Evolutionary conservation across 2,329 filamentous ascomycete species (phyloP).

Genomic region (Macrophomina tecta): DNA sequence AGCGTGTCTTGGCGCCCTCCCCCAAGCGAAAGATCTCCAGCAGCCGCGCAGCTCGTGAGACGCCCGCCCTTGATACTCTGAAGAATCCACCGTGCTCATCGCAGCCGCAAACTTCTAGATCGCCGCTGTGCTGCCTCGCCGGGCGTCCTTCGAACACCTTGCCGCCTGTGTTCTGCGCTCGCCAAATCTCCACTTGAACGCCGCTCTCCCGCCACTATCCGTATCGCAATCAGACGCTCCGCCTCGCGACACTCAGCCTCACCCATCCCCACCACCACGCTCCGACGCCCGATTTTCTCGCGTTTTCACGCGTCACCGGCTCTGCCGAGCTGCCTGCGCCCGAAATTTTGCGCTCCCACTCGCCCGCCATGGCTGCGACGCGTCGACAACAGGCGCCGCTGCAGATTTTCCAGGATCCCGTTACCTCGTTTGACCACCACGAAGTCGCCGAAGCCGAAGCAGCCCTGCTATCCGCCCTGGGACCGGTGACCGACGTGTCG

Average conservation of each 20-base stretch:
- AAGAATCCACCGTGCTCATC: slow-evolving; percentile 22
- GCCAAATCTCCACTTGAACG: slow-evolving; percentile 19
- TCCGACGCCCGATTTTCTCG: slow-evolving; percentile 40
- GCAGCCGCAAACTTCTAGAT: slow-evolving; percentile 24
- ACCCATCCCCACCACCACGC: slow-evolving; percentile 23
- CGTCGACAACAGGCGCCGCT: slow-evolving; percentile 60
- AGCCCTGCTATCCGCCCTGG: slow-evolving; percentile 56
- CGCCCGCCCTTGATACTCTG: slow-evolving; percentile 25
- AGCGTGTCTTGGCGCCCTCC: slow-evolving; percentile 24
- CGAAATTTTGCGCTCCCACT: slow-evolving; percentile 36
- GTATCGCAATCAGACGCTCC: slow-evolving; percentile 18
- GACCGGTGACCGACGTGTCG: slow-evolving; percentile 52
- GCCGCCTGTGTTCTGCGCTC: neutral
- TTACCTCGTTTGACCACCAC: slow-evolving; percentile 50
- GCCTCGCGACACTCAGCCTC: slow-evolving; percentile 14
- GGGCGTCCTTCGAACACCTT: slow-evolving; percentile 8
- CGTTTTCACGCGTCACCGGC: slow-evolving; percentile 50
- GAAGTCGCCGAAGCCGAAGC: slow-evolving; percentile 56
- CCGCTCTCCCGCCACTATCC: slow-evolving; percentile 23
- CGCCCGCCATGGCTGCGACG: slow-evolving; percentile 59
- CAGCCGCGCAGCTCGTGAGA: slow-evolving; percentile 25
- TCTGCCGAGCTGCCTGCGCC: slow-evolving; percentile 39
- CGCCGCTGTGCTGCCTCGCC: neutral
- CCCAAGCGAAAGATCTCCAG: slow-evolving; percentile 27
- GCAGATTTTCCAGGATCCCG: slow-evolving; percentile 65